Conservation (phyloP, 768 basidiomycete genomes). For the Tulasnella sp. region DNA sequence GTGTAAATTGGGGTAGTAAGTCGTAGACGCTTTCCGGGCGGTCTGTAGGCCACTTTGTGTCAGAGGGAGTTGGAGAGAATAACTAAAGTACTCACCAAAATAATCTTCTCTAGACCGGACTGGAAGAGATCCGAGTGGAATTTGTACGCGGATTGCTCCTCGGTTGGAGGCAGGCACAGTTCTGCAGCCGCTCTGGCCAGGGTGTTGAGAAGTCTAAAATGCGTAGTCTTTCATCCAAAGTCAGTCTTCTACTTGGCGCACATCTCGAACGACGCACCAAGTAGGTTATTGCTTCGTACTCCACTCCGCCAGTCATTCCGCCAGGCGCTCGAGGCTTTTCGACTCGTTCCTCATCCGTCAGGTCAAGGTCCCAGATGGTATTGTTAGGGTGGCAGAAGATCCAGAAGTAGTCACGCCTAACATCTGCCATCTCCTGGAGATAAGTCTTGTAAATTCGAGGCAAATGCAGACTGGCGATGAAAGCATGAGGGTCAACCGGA, state of each 20-base stretch:
- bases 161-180: slow-evolving; percentile 50
- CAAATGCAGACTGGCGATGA: slow-evolving; percentile 58
- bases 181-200: slow-evolving; percentile 54
- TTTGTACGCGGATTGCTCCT: slow-evolving; percentile 63
- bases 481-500: slow-evolving; percentile 62
- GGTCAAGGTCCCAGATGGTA: slow-evolving; percentile 71
- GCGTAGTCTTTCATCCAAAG: slow-evolving; percentile 49
- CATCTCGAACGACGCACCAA: slow-evolving; percentile 45
- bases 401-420: slow-evolving; percentile 93
- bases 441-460: slow-evolving; percentile 71
- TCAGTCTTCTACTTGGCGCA: not conserved
- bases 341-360: slow-evolving; percentile 72
- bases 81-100: slow-evolving; percentile 49
- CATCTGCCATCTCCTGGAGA: slow-evolving; percentile 71
- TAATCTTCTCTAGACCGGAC: slow-evolving; percentile 81
- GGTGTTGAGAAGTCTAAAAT: slow-evolving; percentile 76
- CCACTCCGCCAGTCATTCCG: slow-evolving; percentile 97
- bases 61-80: too few relatives aligned
- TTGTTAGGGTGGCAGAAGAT: slow-evolving; percentile 95
- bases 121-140: slow-evolving; percentile 82
- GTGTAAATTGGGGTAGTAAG: slow-evolving; percentile 90
- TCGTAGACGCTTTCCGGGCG: slow-evolving; percentile 84
- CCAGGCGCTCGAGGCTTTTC: slow-evolving; percentile 90
- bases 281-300: slow-evolving; percentile 94
- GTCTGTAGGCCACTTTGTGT: slow-evolving; percentile 40